These are phyloP conservation scores for Didymella pomorum DNA, from an alignment of 2,329 filamentous ascomycete species.

Conservation along the genomic window DNA sequence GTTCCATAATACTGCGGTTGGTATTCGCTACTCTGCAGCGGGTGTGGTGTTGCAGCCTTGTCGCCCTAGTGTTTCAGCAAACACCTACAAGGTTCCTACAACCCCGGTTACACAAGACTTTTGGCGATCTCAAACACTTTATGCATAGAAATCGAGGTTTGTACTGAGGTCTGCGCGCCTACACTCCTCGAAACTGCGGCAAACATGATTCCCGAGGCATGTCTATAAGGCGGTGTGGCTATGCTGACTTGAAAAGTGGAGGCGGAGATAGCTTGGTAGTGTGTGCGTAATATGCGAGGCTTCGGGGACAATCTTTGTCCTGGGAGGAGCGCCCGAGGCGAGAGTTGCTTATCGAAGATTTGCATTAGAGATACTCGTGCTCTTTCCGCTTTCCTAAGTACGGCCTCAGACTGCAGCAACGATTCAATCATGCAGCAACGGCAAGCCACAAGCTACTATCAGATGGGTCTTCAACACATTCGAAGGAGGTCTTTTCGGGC, in stretches of 20 bases:
- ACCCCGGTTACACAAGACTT: not conserved
- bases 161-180: slow-evolving; percentile 1
- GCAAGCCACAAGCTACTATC: not conserved
- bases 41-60: slow-evolving; percentile 26
- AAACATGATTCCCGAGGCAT: not conserved
- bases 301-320: not conserved
- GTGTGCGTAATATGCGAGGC: slow-evolving; percentile 1
- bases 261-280: not conserved
- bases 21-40: not conserved
- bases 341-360: not conserved
- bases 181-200: slow-evolving; percentile 3
- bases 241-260: not conserved
- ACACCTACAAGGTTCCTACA: slow-evolving; percentile 12
- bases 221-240: slow-evolving; percentile 1
- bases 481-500: too few species aligned
- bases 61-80: slow-evolving; percentile 38
- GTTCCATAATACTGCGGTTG: slow-evolving; percentile 7
- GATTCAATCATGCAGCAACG: not conserved
- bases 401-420: not conserved
- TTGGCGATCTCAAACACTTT: slow-evolving; percentile 31
- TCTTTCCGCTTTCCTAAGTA: not conserved
- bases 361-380: not conserved
- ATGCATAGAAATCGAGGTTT: slow-evolving; percentile 12
- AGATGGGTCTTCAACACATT: too few species aligned
- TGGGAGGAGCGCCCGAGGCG: not conserved